Percentiles rank a stretch among this genome's conserved stretches.
These are phyloP conservation scores for Colletotrichum tabaci DNA, from an alignment of 2,329 filamentous ascomycete species.

Conservation along the genomic window DNA sequence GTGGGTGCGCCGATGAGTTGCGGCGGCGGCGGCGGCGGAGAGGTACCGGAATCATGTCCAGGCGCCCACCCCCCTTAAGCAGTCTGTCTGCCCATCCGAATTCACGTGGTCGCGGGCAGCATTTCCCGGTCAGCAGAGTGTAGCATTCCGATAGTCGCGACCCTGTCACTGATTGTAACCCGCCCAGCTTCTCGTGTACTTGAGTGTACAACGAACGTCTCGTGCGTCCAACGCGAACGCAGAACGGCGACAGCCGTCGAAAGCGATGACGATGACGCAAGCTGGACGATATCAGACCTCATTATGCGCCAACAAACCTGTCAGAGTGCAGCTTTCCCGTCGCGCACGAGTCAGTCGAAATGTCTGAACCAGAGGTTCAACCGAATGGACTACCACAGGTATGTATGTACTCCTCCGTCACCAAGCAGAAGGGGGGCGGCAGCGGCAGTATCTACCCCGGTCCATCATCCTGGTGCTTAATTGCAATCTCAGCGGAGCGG, in stretches of 20 bases:
- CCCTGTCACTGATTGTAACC: conserved; percentile 18
- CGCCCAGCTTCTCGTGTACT: not conserved
- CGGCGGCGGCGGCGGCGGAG: not conserved
- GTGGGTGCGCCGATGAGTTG: not conserved
- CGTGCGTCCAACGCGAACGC: not conserved
- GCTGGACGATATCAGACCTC: conserved; percentile 17
- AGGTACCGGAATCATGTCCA: not conserved
- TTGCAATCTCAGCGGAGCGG: conserved; percentile 24
- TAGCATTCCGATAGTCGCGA: conserved; percentile 34
- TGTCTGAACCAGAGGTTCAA: conserved; percentile 28
- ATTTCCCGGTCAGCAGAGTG: conserved; percentile 15
- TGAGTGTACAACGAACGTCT: not conserved
- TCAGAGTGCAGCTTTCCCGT: conserved; percentile 23
- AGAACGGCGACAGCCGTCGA: conserved; percentile 20
- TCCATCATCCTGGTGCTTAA: conserved; percentile 28
- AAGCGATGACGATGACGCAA: conserved; percentile 24
- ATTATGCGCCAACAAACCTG: conserved; percentile 32
- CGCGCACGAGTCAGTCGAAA: conserved; percentile 32
- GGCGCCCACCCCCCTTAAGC: not conserved
- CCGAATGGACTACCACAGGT: conserved; percentile 4
- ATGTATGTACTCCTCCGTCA: not conserved
- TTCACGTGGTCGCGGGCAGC: conserved; percentile 16
- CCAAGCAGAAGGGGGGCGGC: conserved; percentile 1
- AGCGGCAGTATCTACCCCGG: conserved; percentile 1
- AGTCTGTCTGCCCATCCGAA: not conserved